Evolutionary conservation across 108 stramenopile genomes (phyloP), one percentile per base, ranked within the genome.

Genomic region (Epithemia pelagica): DNA sequence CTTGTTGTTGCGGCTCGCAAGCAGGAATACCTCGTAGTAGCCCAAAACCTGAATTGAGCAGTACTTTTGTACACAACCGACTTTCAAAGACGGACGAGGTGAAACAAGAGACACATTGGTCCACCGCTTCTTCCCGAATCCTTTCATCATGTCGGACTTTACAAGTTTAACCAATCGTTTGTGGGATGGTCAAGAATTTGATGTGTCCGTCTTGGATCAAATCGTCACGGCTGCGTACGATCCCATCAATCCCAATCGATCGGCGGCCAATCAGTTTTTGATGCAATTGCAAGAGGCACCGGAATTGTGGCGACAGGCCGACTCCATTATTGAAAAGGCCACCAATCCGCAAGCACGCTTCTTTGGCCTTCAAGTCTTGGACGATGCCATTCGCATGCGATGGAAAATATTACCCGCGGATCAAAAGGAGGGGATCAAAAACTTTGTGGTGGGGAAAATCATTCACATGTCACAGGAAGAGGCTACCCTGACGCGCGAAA

Each of bases 391-490:
- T 54, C 78, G 82, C 32, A 89, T 87, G 24, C 74, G 91, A 84
- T 96, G 95, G 95, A 96, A 90, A 69, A 83, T 96, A 62, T 67
- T 96, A 33, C 90, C 95, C 22, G 37, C 72, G 26, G 95, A 93
- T 30, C 96, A 99, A 64, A 84, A 95, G 61, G 92, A 96, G 31
- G 99, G 99, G 24, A 98, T 99, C 68, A 96, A 96, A 69, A 93
- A 91, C 69, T 99, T 93, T 74, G 90, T 99, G 46, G 96, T 98
- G 25, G 86, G 85, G 23, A 98, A 97, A 82, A 86, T 99, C 56
- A 96, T 99, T 63, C 73, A 75, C 62, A 88, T 96, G 68, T 89
- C 88, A n/a, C 78, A 79, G 28, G 88, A 88, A 33, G 90, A 91
- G 67, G 63, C 67, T 19, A 64, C 75, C 32, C 66, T 79, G 70